Evolutionary conservation across 257 asterid genomes (phyloP), one percentile per base, ranked within the genome.

Genomic region (Salvia miltiorrhiza): DNA sequence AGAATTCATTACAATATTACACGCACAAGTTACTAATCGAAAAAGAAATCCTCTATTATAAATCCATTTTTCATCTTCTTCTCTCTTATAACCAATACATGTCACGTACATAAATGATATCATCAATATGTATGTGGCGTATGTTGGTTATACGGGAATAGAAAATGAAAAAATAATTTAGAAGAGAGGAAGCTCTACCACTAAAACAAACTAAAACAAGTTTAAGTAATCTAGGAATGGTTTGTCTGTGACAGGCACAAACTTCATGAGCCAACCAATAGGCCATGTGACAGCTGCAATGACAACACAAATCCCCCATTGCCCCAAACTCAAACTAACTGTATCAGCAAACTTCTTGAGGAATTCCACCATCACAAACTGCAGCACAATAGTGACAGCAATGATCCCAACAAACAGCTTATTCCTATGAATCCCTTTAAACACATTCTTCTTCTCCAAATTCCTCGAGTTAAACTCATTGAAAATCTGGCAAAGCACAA

Each of bases 401-500:
- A 82, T 81, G 13, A 86, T 86, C 21, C 85, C 93, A 13, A 83
- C 43, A 75, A 84, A 86, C 72, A 84, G 4, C 48, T 58, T 77
- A 66, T 82, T 84, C 67, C 55, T 76, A 7, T 28, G 78, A 6
- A 88, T 69, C 63, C 89, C 84, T 49, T 77, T 69, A 33, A 84
- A 83, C 59, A 86, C 81, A 16, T 83, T 89, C 81, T 53, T 74
- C 80, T 76, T 77, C 77, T 84, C 86, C 43, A 84, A 16, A 56
- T 66, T 80, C 80, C 91, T 75, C 0, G 88, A 28, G 3, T 81
- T 86, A 70, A 84, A 81, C 58, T 82, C 87, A 5, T 70, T 70
- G 62, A 82, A 83, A n/a, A 88, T 82, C 61, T 88, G 93, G 66
- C 93, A 88, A 37, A 88, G 85, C 69, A 88, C 96, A 20, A 86